These are phyloP conservation scores for Moringa oleifera DNA, from an alignment of 345 rosid genomes.

Conservation along the genomic window DNA sequence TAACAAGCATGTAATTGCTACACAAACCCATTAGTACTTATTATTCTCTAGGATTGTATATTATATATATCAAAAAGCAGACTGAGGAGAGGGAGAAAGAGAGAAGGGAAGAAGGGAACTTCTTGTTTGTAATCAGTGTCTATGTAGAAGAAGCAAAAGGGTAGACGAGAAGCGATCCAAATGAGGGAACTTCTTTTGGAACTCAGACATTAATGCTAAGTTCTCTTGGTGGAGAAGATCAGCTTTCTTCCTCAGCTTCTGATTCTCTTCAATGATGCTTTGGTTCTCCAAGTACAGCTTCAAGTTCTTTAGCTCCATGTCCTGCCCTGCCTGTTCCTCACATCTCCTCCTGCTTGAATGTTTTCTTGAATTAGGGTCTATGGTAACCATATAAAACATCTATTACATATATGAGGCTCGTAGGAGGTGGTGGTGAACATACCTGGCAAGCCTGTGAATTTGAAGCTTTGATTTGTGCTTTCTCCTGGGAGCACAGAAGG, in stretches of 20 bases:
- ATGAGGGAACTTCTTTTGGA: constrained; percentile 37
- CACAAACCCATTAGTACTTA: not conserved
- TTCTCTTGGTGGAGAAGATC: constrained; percentile 52
- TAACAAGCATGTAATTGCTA: too few species aligned
- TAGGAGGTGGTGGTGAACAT: not conserved
- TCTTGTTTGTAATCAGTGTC: not conserved
- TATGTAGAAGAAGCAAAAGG: constrained; percentile 17
- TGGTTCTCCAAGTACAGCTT: constrained; percentile 58
- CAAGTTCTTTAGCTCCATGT: constrained; percentile 51
- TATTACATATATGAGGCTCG: not conserved
- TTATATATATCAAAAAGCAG: too few species aligned
- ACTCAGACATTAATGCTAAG: constrained; percentile 37
- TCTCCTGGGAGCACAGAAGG: constrained; percentile 23
- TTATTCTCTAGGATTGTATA: too few species aligned
- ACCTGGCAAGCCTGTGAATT: constrained; percentile 43
- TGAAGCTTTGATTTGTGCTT: constrained; percentile 37
- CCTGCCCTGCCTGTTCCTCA: constrained; percentile 23
- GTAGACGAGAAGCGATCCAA: constrained; percentile 25
- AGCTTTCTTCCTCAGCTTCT: constrained; percentile 53
- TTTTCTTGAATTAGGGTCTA: not conserved
- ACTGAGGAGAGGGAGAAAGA: not conserved
- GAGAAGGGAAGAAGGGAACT: not conserved
- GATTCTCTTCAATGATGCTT: constrained; percentile 56
- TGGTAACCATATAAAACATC: not conserved
- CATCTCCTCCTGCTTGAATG: constrained; percentile 21